phyloP scores from a whole-genome alignment of 2,329 filamentous ascomycete genomes.

The Magnaporthiopsis poae region DNA sequence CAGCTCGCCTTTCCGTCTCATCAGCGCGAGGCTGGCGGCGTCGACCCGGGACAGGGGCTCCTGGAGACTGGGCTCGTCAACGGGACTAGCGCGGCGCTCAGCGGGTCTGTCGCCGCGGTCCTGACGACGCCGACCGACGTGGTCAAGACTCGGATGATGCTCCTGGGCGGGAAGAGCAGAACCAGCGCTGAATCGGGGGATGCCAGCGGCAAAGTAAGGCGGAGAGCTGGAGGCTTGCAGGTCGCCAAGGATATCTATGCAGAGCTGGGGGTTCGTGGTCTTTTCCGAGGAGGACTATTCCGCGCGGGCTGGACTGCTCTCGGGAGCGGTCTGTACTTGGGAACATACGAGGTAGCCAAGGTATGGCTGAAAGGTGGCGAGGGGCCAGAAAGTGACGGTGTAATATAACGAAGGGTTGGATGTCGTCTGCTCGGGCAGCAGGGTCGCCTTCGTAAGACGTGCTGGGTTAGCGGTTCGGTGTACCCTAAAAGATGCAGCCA shows the following conservation, averaged over 20 bases:
- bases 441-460: background rate
- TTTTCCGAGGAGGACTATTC: constrained; percentile 68
- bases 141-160: constrained; percentile 82
- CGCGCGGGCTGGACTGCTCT: constrained; percentile 72
- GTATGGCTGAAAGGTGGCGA: constrained; percentile 45
- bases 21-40: constrained; percentile 7
- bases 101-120: constrained; percentile 65
- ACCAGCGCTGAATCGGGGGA: constrained; percentile 6
- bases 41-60: constrained; percentile 27
- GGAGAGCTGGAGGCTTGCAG: constrained; percentile 37
- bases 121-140: constrained; percentile 86
- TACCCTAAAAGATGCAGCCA: background rate
- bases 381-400: constrained; percentile 26
- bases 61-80: constrained; percentile 62
- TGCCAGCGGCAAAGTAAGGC: background rate
- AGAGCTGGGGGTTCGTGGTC: constrained; percentile 58
- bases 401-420: constrained; percentile 5
- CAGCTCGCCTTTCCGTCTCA: constrained; percentile 18
- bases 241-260: constrained; percentile 56
- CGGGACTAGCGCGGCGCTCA: constrained; percentile 60
- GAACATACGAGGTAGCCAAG: constrained; percentile 74
- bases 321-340: constrained; percentile 74
- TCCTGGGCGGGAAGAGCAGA: constrained; percentile 41
- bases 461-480: background rate
- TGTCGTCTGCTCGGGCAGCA: background rate